Base-by-base conservation (phyloP, 345 rosid species). In the Iberis pinnata region DNA sequence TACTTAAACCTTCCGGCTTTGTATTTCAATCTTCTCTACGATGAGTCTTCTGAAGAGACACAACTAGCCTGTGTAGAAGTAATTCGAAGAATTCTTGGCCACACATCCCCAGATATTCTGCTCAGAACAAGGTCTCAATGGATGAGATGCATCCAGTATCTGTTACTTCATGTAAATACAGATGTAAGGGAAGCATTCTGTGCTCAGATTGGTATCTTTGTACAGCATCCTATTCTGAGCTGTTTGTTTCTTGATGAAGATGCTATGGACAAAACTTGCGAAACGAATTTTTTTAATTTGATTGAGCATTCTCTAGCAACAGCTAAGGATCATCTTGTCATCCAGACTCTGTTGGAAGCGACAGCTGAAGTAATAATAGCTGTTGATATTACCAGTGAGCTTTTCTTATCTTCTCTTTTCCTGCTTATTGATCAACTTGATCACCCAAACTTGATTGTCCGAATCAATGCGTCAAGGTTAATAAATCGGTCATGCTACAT, bases 341-440 rank as follows among this genome's bases (percentile, higher is more conserved):
- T 80, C 68, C 89, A 81, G 75, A 88, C 96, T 58, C 82, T 87
- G 61, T 48, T 87, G 76, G 88, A 90, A 68, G 77, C 89, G 5
- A 47, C 58, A 31, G 80, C 95, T 12, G 86, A 90, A 73, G 63
- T 87, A 71, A 84, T 90, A 92, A 63, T 72, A 59, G 61, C 84
- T 15, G 84, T 77, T 70, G 83, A 79, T 76, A 68, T 82, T 43
- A 51, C 66, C 61, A 80, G 78, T 70, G 77, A 75, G 56, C 71
- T 79, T 66, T 90, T 82, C 85, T 71, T 77, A 61, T 60, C 60
- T 59, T 78, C 78, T 56, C 78, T 90, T 25, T 72, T 87, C 60
- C 60, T 87, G 70, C 71, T 88, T 80, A 80, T 87, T 61, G 88
- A 84, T 70, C 98, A 81, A 71, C 92, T 90, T 64, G 98, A 82